Evolutionary conservation across 164 flowering plant species (phyloP).

Genomic region (Chimonanthus praecox): DNA sequence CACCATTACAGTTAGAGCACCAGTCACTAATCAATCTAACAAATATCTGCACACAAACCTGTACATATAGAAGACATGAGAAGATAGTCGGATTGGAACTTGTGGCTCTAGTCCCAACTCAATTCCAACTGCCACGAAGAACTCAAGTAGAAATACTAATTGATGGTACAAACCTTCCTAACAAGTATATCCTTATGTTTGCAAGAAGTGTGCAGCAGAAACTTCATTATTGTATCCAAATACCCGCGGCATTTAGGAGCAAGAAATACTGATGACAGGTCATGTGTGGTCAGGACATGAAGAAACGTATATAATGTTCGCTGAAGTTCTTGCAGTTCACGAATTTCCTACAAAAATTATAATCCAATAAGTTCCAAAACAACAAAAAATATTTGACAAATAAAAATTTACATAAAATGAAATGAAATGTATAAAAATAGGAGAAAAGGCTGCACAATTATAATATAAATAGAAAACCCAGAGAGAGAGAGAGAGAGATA

Average conservation of each 20-base stretch:
- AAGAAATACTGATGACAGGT: conserved; percentile 76
- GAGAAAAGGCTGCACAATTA: too few relatives aligned
- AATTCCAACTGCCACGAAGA: background rate
- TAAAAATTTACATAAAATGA: too few relatives aligned
- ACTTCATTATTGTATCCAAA: conserved; percentile 73
- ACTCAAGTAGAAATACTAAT: background rate
- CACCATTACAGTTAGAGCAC: conserved; percentile 54
- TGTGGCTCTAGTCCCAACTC: too few relatives aligned
- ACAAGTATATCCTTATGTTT: conserved; percentile 74
- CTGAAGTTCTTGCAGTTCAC: conserved; percentile 92
- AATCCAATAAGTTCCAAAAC: background rate
- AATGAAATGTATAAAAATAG: too few relatives aligned
- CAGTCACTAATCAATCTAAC: conserved; percentile 86
- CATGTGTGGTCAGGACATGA: conserved; percentile 76
- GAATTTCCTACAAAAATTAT: conserved; percentile 59
- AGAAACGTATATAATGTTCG: conserved; percentile 73
- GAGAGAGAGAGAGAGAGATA: too few relatives aligned
- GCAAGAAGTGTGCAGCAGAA: conserved; percentile 63
- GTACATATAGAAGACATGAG: conserved; percentile 9
- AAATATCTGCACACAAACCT: conserved; percentile 95
- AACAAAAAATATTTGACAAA: too few relatives aligned
- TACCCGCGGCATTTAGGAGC: conserved; percentile 59
- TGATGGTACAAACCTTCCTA: conserved; percentile 56
- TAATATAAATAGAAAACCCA: too few relatives aligned
- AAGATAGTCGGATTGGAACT: background rate